Evolutionary conservation across 1,284 basidiomycete species (phyloP), one percentile per base, ranked within the genome.

Genomic region (Anthracocystis setariae): DNA sequence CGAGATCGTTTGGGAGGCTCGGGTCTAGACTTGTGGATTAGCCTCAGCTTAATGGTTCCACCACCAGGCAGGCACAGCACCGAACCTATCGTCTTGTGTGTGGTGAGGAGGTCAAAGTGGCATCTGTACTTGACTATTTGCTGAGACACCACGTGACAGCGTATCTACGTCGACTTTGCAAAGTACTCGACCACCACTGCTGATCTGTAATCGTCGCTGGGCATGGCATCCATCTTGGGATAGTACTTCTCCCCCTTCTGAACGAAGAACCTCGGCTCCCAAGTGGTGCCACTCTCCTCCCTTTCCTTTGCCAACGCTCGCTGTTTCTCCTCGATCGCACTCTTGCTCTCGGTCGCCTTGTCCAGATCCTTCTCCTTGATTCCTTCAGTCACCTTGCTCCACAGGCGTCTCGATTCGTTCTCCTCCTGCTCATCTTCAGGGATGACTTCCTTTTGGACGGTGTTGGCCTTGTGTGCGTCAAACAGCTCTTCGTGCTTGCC

Each of bases 361-460:
- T 94, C 92, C 90, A 98, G 94, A 83, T 99, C 92, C 79, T 91
- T 92, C 43, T 86, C 86, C 50, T 88, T 85, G 84, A 98, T 98
- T 18, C 94, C 96, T 23, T 88, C 86, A 17, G 95, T 98, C 40
- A 98, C 86, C 55, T 90, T 88, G 38, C 86, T 81, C 95, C 95
- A 98, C 49, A 98, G 84, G 73, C 76, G 54, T 43, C 84, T 87
- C 33, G 92, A 94, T 84, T 99, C 96, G 78, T 93, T 91, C 18
- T 88, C 87, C 78, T 96, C 93, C 83, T 98, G 96, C 74, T 94
- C 89, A 8, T 88, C 87, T 80, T 94, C 92, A 0, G 93, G 89
- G 15, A 88, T 86, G 7, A 95, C 91, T 79, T 88, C 89, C 84
- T 96, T 98, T 2, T 91, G 90, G 21, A 89, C 89, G 10, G 91